These are phyloP conservation scores for Phytopythium vexans DNA, from an alignment of 352 stramenopile species.

Conservation along the genomic window DNA sequence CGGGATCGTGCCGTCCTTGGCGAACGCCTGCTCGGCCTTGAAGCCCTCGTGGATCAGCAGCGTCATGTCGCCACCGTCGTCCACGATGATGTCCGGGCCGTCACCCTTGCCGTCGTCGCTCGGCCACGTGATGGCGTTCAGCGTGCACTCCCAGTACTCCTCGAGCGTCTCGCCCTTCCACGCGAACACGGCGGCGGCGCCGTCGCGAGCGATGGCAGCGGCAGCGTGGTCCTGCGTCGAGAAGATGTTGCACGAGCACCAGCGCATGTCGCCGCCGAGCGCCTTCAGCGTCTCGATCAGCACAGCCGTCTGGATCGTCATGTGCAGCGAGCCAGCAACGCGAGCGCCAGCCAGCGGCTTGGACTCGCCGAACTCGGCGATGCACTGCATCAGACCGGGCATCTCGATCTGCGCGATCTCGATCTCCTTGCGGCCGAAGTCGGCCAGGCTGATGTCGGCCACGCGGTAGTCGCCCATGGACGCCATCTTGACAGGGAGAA, in stretches of 20 bases:
- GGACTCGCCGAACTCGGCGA: slow-evolving; percentile 86
- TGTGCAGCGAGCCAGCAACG: slow-evolving; percentile 97
- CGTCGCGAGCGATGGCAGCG: slow-evolving; percentile 95
- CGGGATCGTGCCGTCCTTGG: slow-evolving; percentile 92
- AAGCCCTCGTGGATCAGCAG: slow-evolving; percentile 98
- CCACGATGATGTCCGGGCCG: slow-evolving; percentile 97
- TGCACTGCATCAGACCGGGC: slow-evolving; percentile 97
- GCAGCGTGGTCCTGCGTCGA: slow-evolving; percentile 98
- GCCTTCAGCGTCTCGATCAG: slow-evolving; percentile 98
- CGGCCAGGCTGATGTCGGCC: slow-evolving; percentile 97
- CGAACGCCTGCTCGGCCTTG: slow-evolving; percentile 96
- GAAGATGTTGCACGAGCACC: slow-evolving; percentile 99
- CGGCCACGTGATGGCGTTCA: slow-evolving; percentile 96
- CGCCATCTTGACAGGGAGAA: slow-evolving; percentile 29
- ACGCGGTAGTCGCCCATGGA: slow-evolving; percentile 82
- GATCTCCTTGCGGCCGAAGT: slow-evolving; percentile 99
- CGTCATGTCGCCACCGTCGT: slow-evolving; percentile 99
- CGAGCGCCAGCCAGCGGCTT: slow-evolving; percentile 90
- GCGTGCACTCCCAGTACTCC: slow-evolving; percentile 99
- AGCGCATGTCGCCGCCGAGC: slow-evolving; percentile 96
- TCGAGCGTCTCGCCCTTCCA: slow-evolving; percentile 99
- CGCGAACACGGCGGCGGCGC: slow-evolving; percentile 95
- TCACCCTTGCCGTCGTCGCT: slow-evolving; percentile 96
- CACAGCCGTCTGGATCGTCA: slow-evolving; percentile 99
- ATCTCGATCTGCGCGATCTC: slow-evolving; percentile 98